Base-by-base conservation (phyloP, 2,329 filamentous ascomycete species). In the Clonostachys rosea region DNA sequence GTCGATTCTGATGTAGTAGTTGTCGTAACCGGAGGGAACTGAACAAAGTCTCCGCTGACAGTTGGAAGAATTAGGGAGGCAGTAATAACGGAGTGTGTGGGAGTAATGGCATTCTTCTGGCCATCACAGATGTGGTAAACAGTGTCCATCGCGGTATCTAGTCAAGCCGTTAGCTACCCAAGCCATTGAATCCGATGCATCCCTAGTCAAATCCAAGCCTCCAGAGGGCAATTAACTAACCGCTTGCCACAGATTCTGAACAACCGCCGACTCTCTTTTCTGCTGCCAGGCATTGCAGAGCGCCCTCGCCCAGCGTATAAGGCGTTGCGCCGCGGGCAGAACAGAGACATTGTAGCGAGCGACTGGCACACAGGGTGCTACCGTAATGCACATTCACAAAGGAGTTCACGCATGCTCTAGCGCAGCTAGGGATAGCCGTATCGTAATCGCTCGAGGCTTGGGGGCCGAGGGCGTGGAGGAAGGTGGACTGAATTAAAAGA, bases 251-350 rank as follows among this genome's bases (percentile, higher is more conserved):
- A 11, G 64, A 56, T 4, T 69, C 66, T 5, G 67, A 61, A 61
- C 87, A 91, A 13, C 64, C 66, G 3, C 75, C 75, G 41, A 73
- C 56, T 35, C 63, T 63, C 47, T 60, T 65, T 57, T 79, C 75
- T 8, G 78, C 78, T 9, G 78, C 69, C 34, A 87, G 74, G 61
- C 87, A 91, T 57, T 84, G 78, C 51, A 89, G 65, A 5, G 81
- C 84, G 11, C 76, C 86, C 65, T 90, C 87, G n/a, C 84, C 86
- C 43, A 89, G 58, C 2, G 87, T 89, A 55, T 83, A 85, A 10
- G 82, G 84, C 33, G 76, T 76, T 12, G 62, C 65, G 9, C 84
- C 84, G 34, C 71, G 70, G 49, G 74, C 71, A 36, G 75, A 74
- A 61, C 87, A 91, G 7, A 90, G 70, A 54, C 84, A 89, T 56